phyloP scores from a whole-genome alignment of 768 basidiomycete genomes.

The Xerocomus potaroensis region DNA sequence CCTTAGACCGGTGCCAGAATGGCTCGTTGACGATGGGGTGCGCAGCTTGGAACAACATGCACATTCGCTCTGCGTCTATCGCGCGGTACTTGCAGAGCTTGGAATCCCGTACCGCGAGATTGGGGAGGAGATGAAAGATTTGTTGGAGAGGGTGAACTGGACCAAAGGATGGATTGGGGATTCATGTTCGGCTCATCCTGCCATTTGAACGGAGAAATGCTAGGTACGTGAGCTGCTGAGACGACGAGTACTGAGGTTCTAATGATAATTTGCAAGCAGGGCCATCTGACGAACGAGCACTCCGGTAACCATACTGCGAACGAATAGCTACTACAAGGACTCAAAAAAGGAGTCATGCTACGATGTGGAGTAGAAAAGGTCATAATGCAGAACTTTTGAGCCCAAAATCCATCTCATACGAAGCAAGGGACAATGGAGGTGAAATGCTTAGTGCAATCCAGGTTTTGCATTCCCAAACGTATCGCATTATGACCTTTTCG shows the following conservation, averaged over 20 bases:
- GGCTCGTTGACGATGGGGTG: slow-evolving; percentile 62
- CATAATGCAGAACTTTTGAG: slow-evolving; percentile 26
- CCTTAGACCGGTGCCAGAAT: slow-evolving; percentile 51
- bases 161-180: slow-evolving; percentile 12
- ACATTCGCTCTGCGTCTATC: slow-evolving; percentile 37
- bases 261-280: too few relatives aligned
- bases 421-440: slow-evolving; percentile 3
- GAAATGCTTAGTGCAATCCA: slow-evolving; percentile 9
- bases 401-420: slow-evolving; percentile 13
- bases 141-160: slow-evolving; percentile 27
- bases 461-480: slow-evolving; percentile 21
- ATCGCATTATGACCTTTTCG: slow-evolving; percentile 25
- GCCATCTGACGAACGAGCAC: too few relatives aligned
- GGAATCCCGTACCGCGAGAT: slow-evolving; percentile 43
- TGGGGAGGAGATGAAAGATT: slow-evolving; percentile 40
- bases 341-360: too few relatives aligned
- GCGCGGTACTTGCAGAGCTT: slow-evolving; percentile 37
- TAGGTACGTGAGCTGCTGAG: too few relatives aligned
- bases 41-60: slow-evolving; percentile 49
- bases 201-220: slow-evolving; percentile 3
- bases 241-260: too few relatives aligned
- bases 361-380: slow-evolving; percentile 21
- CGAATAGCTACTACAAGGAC: too few relatives aligned
- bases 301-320: neutral
- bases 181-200: neutral